phyloP scores from a whole-genome alignment of 257 asterid genomes.

The Verbena officinalis region DNA sequence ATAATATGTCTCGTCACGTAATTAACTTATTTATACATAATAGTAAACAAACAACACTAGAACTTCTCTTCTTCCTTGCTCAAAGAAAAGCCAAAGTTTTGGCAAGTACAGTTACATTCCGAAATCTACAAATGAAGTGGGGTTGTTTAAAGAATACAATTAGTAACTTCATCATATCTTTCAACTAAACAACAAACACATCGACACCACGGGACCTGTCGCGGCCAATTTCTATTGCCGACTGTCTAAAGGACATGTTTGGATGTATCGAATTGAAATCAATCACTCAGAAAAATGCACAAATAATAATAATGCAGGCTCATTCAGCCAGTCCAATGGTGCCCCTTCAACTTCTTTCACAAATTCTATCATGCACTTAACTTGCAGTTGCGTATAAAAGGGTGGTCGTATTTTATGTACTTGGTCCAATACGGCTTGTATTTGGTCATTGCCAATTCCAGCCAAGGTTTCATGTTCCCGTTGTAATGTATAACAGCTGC shows the following conservation, averaged over 20 bases:
- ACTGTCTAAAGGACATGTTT: constrained; percentile 26
- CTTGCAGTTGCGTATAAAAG: constrained; percentile 71
- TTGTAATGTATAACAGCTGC: constrained; percentile 97
- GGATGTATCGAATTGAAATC: constrained; percentile 45
- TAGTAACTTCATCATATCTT: constrained; percentile 24
- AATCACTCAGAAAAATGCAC: constrained; percentile 37
- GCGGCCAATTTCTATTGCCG: constrained; percentile 24
- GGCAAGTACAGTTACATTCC: constrained; percentile 24
- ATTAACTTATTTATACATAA: too few relatives aligned
- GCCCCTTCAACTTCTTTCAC: constrained; percentile 21
- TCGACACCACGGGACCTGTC: constrained; percentile 24
- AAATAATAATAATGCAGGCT: constrained; percentile 3
- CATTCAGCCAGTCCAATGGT: constrained; percentile 14
- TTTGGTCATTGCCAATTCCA: constrained; percentile 94
- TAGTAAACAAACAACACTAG: constrained; percentile 6
- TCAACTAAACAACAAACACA: constrained; percentile 27
- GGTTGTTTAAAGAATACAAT: constrained; percentile 41
- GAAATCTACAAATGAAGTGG: constrained; percentile 26
- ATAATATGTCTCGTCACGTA: too few relatives aligned
- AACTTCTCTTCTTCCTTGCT: constrained; percentile 13
- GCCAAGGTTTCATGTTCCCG: constrained; percentile 99
- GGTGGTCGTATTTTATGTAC: constrained; percentile 84
- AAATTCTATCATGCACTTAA: constrained; percentile 55
- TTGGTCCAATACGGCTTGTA: constrained; percentile 87
- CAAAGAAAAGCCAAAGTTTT: neutral